A percentile compares a stretch with the other conserved stretches of the same genome.
Conservation (phyloP, 139 green algal species). For the Pleodorina starrii region DNA sequence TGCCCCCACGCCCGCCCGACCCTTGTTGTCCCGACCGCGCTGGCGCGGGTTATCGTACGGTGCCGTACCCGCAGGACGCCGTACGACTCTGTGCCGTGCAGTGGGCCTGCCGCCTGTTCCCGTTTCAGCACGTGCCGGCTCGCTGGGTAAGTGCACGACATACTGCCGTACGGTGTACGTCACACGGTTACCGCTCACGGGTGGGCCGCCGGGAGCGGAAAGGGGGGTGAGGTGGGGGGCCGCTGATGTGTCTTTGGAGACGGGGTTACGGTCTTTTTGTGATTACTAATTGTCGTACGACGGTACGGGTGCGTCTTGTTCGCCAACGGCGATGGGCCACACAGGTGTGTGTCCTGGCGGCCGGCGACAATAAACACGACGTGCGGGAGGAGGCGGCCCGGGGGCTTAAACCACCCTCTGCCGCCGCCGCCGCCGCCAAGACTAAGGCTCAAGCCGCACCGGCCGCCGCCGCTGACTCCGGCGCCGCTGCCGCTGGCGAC, state of each 20-base stretch:
- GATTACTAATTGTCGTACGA: neutral
- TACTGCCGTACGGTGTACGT: no score
- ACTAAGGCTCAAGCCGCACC: neutral
- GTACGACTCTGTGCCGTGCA: conserved; percentile 82
- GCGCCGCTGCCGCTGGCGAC: neutral
- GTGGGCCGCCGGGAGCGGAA: no score
- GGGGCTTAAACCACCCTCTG: conserved; percentile 22
- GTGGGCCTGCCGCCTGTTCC: conserved; percentile 86
- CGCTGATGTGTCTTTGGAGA: no score
- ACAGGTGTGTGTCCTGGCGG: conserved; percentile 66
- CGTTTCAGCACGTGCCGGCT: conserved; percentile 69
- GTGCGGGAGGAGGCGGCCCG: conserved; percentile 55
- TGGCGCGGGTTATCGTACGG: no score
- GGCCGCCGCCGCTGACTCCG: neutral
- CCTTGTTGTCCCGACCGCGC: no score
- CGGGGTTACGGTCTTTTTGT: no score
- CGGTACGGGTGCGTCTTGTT: no score
- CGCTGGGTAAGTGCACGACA: conserved; percentile 52
- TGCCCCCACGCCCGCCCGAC: no score
- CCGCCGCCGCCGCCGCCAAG: neutral
- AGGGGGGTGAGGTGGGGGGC: no score
- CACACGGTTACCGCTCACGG: no score
- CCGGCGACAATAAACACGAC: conserved; percentile 76
- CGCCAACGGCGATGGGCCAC: no score
- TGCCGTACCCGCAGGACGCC: conserved; percentile 54